Conservation (phyloP, 2,329 filamentous ascomycete species). For the Shiraia bambusicola region DNA sequence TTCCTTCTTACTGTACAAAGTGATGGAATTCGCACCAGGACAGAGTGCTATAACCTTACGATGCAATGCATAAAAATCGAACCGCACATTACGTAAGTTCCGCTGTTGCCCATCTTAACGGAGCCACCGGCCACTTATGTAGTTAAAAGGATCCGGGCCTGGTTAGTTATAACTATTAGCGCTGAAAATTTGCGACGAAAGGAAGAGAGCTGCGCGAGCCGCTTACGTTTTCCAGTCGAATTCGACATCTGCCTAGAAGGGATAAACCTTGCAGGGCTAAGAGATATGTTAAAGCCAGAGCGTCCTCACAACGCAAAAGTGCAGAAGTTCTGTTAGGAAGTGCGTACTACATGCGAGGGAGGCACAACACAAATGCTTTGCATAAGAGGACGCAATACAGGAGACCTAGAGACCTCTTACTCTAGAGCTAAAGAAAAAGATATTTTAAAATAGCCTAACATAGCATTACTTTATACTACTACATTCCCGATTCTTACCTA, state of each 20-base stretch:
- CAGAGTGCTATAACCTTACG: slow-evolving; percentile 40
- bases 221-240: slow-evolving; percentile 6
- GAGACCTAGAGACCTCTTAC: slow-evolving; percentile 7
- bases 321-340: slow-evolving; percentile 9
- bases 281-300: neutral
- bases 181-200: slow-evolving; percentile 5
- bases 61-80: slow-evolving; percentile 46
- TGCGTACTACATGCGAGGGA: slow-evolving; percentile 9
- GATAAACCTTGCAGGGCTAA: slow-evolving; percentile 7
- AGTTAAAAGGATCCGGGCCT: slow-evolving; percentile 22
- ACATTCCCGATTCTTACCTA: too few species aligned
- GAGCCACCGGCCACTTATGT: slow-evolving; percentile 40
- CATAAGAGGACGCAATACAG: slow-evolving; percentile 12
- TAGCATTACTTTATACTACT: too few species aligned
- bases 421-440: slow-evolving; percentile 8
- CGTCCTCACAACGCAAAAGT: slow-evolving; percentile 1
- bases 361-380: slow-evolving; percentile 8
- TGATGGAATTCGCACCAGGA: slow-evolving; percentile 39
- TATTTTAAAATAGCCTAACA: too few species aligned
- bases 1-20: slow-evolving; percentile 47
- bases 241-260: slow-evolving; percentile 11
- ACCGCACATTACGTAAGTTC: slow-evolving; percentile 41
- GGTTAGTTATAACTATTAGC: slow-evolving; percentile 4
- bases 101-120: slow-evolving; percentile 40
- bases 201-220: slow-evolving; percentile 3